Percentiles rank a stretch among this genome's conserved stretches.
These are phyloP conservation scores for Heterobasidion occidentale DNA, from an alignment of 1,284 basidiomycete species.

Conservation along the genomic window DNA sequence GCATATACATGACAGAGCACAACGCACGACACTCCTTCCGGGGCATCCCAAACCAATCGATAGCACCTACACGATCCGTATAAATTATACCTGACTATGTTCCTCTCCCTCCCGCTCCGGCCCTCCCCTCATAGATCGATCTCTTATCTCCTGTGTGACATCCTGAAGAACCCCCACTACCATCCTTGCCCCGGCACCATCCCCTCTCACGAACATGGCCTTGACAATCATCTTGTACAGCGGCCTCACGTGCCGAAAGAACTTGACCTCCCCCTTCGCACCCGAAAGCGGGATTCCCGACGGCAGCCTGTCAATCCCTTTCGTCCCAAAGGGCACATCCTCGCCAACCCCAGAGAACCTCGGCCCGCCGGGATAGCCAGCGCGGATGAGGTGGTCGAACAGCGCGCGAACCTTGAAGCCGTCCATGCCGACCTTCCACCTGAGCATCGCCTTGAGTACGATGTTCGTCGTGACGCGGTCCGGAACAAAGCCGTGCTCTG, in stretches of 20 bases:
- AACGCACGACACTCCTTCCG: too few species aligned
- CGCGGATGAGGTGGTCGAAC: slow-evolving; percentile 51
- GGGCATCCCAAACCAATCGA: too few species aligned
- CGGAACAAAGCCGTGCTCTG: slow-evolving; percentile 35
- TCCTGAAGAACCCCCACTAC: slow-evolving; percentile 50
- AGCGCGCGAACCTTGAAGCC: slow-evolving; percentile 35
- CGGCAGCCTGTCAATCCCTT: neutral
- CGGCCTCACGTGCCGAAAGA: slow-evolving; percentile 48
- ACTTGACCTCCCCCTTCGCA: slow-evolving; percentile 33
- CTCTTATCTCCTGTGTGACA: slow-evolving; percentile 18
- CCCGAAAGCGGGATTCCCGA: neutral
- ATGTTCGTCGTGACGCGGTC: slow-evolving; percentile 64
- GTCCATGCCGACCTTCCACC: slow-evolving; percentile 36
- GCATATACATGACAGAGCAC: too few species aligned
- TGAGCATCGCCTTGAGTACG: slow-evolving; percentile 45
- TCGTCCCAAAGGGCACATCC: slow-evolving; percentile 35
- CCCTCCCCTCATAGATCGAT: neutral
- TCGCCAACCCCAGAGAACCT: slow-evolving; percentile 13
- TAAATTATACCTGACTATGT: too few species aligned
- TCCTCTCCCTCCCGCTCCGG: too few species aligned
- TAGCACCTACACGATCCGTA: too few species aligned
- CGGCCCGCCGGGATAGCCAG: slow-evolving; percentile 43
- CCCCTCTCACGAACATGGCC: slow-evolving; percentile 46
- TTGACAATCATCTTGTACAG: slow-evolving; percentile 67
- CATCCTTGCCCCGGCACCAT: slow-evolving; percentile 40